A percentile compares a stretch with the other conserved stretches of the same genome.
phyloP scores from a whole-genome alignment of 352 stramenopile genomes.

The Pythium dissotocum region DNA sequence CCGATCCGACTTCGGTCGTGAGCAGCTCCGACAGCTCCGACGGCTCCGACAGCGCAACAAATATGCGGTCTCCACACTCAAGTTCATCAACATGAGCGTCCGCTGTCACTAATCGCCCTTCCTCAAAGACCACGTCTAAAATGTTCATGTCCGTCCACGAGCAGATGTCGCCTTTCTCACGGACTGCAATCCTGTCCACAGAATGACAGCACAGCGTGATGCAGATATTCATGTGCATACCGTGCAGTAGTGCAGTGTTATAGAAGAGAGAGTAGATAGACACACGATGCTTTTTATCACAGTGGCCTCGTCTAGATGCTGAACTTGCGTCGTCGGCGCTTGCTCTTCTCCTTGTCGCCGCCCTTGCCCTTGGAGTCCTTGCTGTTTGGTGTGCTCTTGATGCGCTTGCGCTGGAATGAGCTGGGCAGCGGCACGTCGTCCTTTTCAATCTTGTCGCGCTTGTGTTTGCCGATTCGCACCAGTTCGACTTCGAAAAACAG shows the following conservation, averaged over 20 bases:
- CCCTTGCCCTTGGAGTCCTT: conserved; percentile 35
- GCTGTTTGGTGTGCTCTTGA: conserved; percentile 16
- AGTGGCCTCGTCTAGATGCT: conserved; percentile 25
- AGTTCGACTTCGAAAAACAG: conserved; percentile 82
- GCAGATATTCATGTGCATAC: not conserved
- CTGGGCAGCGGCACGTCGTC: conserved; percentile 72
- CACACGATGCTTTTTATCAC: not conserved
- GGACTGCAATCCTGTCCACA: too few species aligned
- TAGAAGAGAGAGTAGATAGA: not conserved
- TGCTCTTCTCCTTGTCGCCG: conserved; percentile 38
- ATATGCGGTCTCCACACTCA: too few species aligned
- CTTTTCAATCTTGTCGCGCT: conserved; percentile 54
- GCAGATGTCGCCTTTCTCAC: too few species aligned
- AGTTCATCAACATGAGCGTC: too few species aligned
- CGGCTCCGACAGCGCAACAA: too few species aligned
- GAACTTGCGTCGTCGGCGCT: conserved; percentile 36
- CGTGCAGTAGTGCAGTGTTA: not conserved
- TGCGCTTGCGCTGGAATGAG: conserved; percentile 70
- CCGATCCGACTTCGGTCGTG: not conserved
- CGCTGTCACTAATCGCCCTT: too few species aligned
- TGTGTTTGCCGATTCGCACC: conserved; percentile 73
- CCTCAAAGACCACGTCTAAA: too few species aligned
- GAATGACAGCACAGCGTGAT: too few species aligned
- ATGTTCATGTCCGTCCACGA: too few species aligned
- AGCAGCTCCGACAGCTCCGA: too few species aligned